These are phyloP conservation scores for Cadophora malorum DNA, from an alignment of 2,329 filamentous ascomycete species.

Conservation along the genomic window DNA sequence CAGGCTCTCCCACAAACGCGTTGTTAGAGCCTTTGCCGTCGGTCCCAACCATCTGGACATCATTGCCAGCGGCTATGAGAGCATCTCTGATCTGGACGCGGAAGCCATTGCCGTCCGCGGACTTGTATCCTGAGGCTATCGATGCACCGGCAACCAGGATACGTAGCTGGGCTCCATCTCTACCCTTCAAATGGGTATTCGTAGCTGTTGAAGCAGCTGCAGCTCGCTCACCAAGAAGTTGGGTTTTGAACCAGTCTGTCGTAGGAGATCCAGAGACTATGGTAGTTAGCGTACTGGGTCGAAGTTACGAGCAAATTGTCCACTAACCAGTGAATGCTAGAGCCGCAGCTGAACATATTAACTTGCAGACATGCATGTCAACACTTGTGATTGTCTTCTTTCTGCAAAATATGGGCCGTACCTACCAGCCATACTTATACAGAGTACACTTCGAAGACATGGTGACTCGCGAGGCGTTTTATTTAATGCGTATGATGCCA, in stretches of 20 bases:
- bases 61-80: background rate
- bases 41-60: constrained; percentile 18
- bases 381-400: background rate
- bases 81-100: background rate
- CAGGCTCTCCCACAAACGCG: background rate
- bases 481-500: constrained; percentile 3
- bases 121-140: constrained; percentile 9
- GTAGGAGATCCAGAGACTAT: background rate
- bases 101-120: constrained; percentile 22
- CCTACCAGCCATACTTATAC: constrained; percentile 12
- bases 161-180: background rate
- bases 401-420: background rate
- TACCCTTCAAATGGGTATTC: background rate
- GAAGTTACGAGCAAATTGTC: background rate
- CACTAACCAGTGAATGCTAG: constrained; percentile 2
- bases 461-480: constrained; percentile 11
- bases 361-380: constrained; percentile 16
- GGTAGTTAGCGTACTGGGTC: background rate
- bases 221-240: background rate
- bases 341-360: constrained; percentile 13
- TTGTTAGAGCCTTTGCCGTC: constrained; percentile 8
- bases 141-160: constrained; percentile 15
- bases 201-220: background rate
- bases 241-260: background rate
- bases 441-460: background rate